phyloP scores from a whole-genome alignment of 192 early-diverging fungal species.

The Coemansia umbellata region DNA sequence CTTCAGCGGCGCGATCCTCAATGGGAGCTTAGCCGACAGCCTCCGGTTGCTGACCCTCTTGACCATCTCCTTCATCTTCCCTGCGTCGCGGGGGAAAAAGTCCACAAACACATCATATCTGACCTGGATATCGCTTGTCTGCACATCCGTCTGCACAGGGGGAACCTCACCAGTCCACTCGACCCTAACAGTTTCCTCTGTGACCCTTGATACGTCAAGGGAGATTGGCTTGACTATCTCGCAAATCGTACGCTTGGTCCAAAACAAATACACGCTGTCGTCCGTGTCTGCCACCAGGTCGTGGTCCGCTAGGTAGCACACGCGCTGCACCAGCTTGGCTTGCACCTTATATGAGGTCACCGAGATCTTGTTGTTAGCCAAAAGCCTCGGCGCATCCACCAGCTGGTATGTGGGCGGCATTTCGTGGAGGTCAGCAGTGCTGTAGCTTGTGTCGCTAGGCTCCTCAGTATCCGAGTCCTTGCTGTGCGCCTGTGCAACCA shows the following conservation, averaged over 20 bases:
- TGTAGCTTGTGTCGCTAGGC: not conserved
- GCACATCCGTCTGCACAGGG: constrained; percentile 3
- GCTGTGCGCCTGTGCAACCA: not conserved
- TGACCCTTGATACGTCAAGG: not conserved
- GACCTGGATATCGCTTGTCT: constrained; percentile 11
- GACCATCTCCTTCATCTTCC: not conserved
- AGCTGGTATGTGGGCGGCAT: not conserved
- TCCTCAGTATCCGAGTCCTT: not conserved
- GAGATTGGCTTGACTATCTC: not conserved
- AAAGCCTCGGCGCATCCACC: not conserved
- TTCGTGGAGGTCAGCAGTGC: not conserved
- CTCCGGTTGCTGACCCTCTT: not conserved
- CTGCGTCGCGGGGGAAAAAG: constrained; percentile 7
- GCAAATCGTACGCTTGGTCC: constrained; percentile 18
- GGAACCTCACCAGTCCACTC: constrained; percentile 11
- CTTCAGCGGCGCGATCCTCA: not conserved
- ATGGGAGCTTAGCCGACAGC: not conserved
- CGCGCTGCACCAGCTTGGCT: constrained; percentile 21
- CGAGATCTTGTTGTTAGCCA: constrained; percentile 1
- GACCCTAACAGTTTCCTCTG: not conserved
- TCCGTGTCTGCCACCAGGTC: constrained; percentile 9
- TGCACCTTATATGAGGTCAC: constrained; percentile 14
- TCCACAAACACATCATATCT: constrained; percentile 15
- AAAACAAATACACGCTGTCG: constrained; percentile 20
- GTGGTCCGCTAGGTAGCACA: constrained; percentile 13